phyloP scores from a whole-genome alignment of 192 early-diverging fungal genomes.

The Tieghemiomyces parasiticus region DNA sequence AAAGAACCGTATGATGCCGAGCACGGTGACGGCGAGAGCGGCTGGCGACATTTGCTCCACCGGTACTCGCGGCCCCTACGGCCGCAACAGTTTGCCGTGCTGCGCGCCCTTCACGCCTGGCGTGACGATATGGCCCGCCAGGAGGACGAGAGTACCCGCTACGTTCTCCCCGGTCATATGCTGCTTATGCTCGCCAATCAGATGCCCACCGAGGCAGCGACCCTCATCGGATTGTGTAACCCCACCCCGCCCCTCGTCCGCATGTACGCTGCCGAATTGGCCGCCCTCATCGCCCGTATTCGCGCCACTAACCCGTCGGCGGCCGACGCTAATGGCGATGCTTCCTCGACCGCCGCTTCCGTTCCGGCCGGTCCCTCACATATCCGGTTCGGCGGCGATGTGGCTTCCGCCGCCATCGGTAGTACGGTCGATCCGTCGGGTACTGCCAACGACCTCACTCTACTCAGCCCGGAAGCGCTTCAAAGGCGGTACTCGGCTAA shows the following conservation, averaged over 20 bases:
- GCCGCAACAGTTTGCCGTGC: constrained; percentile 57
- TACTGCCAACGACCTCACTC: too few species aligned
- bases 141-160: constrained; percentile 82
- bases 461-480: too few species aligned
- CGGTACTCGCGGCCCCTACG: constrained; percentile 40
- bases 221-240: constrained; percentile 56
- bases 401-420: too few species aligned
- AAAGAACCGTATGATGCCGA: constrained; percentile 80
- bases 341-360: too few species aligned
- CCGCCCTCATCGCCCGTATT: constrained; percentile 25
- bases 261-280: constrained; percentile 64
- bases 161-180: constrained; percentile 86
- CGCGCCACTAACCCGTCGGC: constrained; percentile 1
- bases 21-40: constrained; percentile 54
- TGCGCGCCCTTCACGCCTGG: constrained; percentile 85
- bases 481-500: too few species aligned
- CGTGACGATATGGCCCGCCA: constrained; percentile 76
- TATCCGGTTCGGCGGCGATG: too few species aligned
- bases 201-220: constrained; percentile 54
- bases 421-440: too few species aligned
- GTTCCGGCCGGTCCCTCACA: too few species aligned
- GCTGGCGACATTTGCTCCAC: constrained; percentile 54
- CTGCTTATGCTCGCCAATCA: constrained; percentile 52
- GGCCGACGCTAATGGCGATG: too few species aligned
- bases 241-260: constrained; percentile 76